Evolutionary conservation across 2,329 filamentous ascomycete genomes (phyloP).

Genomic region (Pezizomycotina sp.): DNA sequence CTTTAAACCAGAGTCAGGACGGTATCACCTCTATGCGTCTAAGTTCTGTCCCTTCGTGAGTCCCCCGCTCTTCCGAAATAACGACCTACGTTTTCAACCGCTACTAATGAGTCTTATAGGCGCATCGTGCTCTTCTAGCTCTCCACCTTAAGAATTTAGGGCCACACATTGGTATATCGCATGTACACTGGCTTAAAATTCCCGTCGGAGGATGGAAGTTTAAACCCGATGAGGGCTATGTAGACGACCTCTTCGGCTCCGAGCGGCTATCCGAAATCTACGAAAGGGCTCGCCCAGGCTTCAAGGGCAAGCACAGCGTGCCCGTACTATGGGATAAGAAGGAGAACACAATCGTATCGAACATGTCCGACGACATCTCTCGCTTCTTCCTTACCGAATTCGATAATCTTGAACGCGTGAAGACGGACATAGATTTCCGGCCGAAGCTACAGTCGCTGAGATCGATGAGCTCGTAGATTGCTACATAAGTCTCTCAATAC

Average conservation of each 20-base stretch:
- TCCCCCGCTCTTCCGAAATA: not conserved
- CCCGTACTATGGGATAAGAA: constrained; percentile 73
- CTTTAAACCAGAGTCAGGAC: too few relatives aligned
- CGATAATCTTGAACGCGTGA: constrained; percentile 51
- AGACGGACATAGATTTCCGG: constrained; percentile 35
- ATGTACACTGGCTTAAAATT: too few relatives aligned
- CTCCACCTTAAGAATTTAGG: not conserved
- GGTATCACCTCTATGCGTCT: too few relatives aligned
- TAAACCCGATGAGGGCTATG: constrained; percentile 44
- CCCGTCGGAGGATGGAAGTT: constrained; percentile 61
- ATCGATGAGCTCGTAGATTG: constrained; percentile 8
- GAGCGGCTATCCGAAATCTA: constrained; percentile 65
- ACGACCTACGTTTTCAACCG: not conserved
- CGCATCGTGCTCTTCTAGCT: not conserved
- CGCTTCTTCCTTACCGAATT: constrained; percentile 78
- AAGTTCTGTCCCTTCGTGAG: too few relatives aligned
- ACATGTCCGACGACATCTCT: constrained; percentile 84
- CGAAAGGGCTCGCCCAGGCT: constrained; percentile 55
- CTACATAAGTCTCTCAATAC: constrained; percentile 45
- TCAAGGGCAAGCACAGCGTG: constrained; percentile 68
- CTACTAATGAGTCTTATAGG: too few relatives aligned
- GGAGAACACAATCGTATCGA: constrained; percentile 62
- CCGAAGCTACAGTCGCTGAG: constrained; percentile 8
- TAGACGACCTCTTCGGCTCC: constrained; percentile 52
- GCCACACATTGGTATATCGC: not conserved